Evolutionary conservation across 352 stramenopile genomes (phyloP), one percentile per base, ranked within the genome.

Genomic region (Phytophthora megakarya): DNA sequence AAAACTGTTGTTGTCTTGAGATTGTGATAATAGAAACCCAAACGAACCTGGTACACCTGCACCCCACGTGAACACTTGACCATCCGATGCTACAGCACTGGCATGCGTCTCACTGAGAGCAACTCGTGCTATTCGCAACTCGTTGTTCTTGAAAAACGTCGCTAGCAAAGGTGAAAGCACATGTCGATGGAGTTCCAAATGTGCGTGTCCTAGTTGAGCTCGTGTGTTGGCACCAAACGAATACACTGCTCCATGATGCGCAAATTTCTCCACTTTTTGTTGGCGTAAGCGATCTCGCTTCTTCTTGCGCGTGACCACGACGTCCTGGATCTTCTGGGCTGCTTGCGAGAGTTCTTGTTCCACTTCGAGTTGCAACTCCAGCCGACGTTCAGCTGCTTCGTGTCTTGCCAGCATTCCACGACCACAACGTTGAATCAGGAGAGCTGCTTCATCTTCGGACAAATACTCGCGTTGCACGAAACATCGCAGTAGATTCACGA

Each of bases 11-110:
- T 39, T 23, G 11, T 70, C 53, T 42, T 67, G 70, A 32, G 55
- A 45, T n/a, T 49, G 56, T 10, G 45, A 53, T 3, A 75, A 70
- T 3, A 89, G 53, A 26, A 84, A 84, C 0, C 84, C 84, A 53
- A 92, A 92, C 0, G 84, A 83, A 15, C 84, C 80, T 0, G 84
- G 81, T 0, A 86, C 71, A 5, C 84, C 83, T 2, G 75, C 72
- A 6, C 84, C 84, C 84, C 84, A 92, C 11, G 84, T 92, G 58
- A 86, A 92, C 3, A 89, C 70, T 25, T 87, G 70, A 1, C 84
- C 84, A 53, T 83, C 77, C 0, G 84, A 89, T 7, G 80, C 83
- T 35, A 92, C 84, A 7, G 80, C 76, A 23, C 69, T 79, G 1
- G 81, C 81, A 32, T 92, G 84, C 0, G 85, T 80, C 15, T 78